phyloP scores from a whole-genome alignment of 2,329 filamentous ascomycete genomes.

The Scopulariopsis brevicaulis region DNA sequence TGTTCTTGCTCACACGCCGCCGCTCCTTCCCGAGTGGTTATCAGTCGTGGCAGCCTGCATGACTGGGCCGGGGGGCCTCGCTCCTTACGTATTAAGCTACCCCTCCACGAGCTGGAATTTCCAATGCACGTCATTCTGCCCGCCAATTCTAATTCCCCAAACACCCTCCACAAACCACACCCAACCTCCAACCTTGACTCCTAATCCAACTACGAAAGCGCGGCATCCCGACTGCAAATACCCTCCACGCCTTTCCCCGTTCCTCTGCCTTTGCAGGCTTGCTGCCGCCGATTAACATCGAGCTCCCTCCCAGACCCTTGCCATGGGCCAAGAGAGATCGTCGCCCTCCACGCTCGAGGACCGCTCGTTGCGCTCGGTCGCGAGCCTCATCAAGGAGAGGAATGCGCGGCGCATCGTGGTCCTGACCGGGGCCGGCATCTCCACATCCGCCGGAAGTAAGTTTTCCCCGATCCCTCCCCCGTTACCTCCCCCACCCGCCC shows the following conservation, averaged over 20 bases:
- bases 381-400: constrained; percentile 67
- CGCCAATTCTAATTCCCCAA: no score
- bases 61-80: no score
- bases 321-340: constrained; percentile 78
- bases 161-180: no score
- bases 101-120: no score
- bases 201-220: no score
- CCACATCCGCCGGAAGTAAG: constrained; percentile 56
- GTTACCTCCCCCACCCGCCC: background rate
- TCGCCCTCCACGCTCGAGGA: constrained; percentile 46
- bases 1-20: no score
- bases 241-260: background rate
- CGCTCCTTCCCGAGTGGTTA: no score
- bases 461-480: constrained; percentile 3
- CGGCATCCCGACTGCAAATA: no score
- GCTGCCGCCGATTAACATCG: background rate
- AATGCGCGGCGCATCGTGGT: constrained; percentile 64
- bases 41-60: no score
- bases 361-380: constrained; percentile 62
- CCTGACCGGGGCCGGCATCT: constrained; percentile 85
- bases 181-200: no score
- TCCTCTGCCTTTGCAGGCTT: background rate
- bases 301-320: background rate
- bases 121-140: no score
- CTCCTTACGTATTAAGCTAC: no score